phyloP scores from a whole-genome alignment of 495 filamentous ascomycete genomes.

The Rostrohypoxylon terebratum region DNA sequence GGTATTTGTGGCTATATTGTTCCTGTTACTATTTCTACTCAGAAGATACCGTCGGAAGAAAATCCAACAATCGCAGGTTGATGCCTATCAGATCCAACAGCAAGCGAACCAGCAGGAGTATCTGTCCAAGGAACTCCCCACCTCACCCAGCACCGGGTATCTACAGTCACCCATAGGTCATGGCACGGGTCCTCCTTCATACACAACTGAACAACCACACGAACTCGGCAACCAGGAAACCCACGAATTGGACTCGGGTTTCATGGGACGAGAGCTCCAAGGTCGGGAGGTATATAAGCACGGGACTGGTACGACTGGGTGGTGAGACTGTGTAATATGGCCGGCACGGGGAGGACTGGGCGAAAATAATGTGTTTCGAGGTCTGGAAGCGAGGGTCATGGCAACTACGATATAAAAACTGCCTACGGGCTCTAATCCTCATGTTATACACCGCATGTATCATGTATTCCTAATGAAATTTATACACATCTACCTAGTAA shows the following conservation, averaged over 20 bases:
- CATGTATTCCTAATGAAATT: not conserved
- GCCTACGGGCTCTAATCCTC: not conserved
- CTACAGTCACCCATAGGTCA: slow-evolving; percentile 13
- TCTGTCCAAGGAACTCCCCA: slow-evolving; percentile 20
- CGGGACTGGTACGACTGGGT: not conserved
- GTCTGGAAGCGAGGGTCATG: not conserved
- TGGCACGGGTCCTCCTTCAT: not conserved
- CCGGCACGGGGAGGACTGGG: not conserved
- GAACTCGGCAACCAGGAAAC: slow-evolving; percentile 26
- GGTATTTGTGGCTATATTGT: slow-evolving; percentile 12
- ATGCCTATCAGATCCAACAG: not conserved
- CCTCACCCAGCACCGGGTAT: slow-evolving; percentile 11
- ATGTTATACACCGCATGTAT: not conserved
- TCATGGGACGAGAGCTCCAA: slow-evolving; percentile 27
- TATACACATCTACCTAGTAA: not conserved
- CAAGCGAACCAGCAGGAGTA: slow-evolving; percentile 3
- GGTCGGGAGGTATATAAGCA: not conserved
- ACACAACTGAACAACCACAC: slow-evolving; percentile 9
- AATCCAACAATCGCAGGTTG: not conserved
- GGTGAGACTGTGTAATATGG: not conserved
- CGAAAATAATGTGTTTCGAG: not conserved
- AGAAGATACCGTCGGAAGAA: slow-evolving; percentile 25
- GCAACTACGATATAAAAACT: not conserved
- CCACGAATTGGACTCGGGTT: slow-evolving; percentile 31
- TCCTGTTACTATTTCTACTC: slow-evolving; percentile 15